A percentile compares a stretch with the other conserved stretches of the same genome.
These are phyloP conservation scores for Pseudozyma thailandica DNA, from an alignment of 1,284 basidiomycete species.

Conservation along the genomic window DNA sequence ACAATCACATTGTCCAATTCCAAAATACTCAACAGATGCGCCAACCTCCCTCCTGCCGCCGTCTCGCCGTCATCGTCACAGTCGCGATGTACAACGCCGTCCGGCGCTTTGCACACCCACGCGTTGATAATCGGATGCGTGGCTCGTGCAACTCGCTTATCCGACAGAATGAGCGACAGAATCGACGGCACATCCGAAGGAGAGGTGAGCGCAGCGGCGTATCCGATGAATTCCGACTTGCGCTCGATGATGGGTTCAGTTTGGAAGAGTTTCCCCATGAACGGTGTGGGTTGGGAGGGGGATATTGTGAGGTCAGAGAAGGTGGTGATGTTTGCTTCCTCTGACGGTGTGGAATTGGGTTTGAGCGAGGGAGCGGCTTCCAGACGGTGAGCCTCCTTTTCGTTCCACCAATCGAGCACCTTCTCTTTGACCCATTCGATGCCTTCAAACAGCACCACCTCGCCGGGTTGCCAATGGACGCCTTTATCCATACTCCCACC, in stretches of 20 bases:
- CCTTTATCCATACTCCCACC: slow-evolving; percentile 27
- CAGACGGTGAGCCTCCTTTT: slow-evolving; percentile 12
- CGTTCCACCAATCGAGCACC: slow-evolving; percentile 55
- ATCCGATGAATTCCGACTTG: slow-evolving; percentile 67
- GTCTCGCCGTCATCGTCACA: slow-evolving; percentile 68
- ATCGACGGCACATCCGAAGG: slow-evolving; percentile 61
- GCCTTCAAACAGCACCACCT: slow-evolving; percentile 66
- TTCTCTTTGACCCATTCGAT: slow-evolving; percentile 65
- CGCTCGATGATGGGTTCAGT: slow-evolving; percentile 63
- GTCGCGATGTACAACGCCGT: slow-evolving; percentile 62
- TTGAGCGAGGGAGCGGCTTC: neutral
- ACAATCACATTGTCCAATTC: slow-evolving; percentile 62
- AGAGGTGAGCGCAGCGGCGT: slow-evolving; percentile 54
- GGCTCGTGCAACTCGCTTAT: slow-evolving; percentile 60
- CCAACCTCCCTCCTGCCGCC: slow-evolving; percentile 66
- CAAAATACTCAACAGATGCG: slow-evolving; percentile 65
- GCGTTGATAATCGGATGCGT: slow-evolving; percentile 67
- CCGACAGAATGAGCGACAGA: slow-evolving; percentile 50
- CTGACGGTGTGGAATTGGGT: neutral
- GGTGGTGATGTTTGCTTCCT: neutral
- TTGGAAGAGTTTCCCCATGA: slow-evolving; percentile 35
- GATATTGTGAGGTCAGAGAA: neutral
- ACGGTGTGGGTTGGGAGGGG: neutral
- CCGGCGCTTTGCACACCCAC: slow-evolving; percentile 59
- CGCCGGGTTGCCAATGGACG: slow-evolving; percentile 51